Percentiles rank a stretch among this genome's conserved stretches.
Evolutionary conservation across 305 asterid species (phyloP).

Genomic region (Coffea humblotiana): DNA sequence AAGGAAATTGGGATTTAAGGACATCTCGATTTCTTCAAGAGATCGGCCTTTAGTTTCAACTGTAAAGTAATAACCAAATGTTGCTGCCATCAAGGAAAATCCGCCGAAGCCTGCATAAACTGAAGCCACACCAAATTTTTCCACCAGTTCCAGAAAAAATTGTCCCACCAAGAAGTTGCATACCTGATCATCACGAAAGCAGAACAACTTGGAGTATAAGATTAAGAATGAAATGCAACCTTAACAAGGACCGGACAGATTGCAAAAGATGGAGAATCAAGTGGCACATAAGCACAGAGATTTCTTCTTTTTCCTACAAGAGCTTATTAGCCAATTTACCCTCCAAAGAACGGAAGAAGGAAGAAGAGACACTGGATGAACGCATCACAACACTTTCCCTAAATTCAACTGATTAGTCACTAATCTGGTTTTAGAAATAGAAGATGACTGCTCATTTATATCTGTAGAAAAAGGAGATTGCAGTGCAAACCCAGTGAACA

Average conservation of each 20-base stretch:
- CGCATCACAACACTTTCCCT: not conserved
- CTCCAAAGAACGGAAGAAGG: not conserved
- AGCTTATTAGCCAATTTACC: not conserved
- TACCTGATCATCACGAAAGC: conserved; percentile 47
- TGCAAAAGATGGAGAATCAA: not conserved
- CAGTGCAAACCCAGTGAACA: conserved; percentile 75
- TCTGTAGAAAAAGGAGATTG: not conserved
- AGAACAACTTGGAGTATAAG: not conserved
- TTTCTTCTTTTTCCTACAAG: not conserved
- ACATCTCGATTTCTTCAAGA: conserved; percentile 75
- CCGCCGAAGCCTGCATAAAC: conserved; percentile 68
- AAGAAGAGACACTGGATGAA: not conserved
- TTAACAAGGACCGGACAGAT: not conserved
- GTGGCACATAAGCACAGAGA: not conserved
- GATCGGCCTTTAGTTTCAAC: conserved; percentile 77
- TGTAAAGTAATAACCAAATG: conserved; percentile 53
- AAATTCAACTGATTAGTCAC: not conserved
- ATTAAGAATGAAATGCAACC: not conserved
- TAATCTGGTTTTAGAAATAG: not conserved
- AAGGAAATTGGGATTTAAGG: conserved; percentile 32
- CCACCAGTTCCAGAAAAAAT: conserved; percentile 71
- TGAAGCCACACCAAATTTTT: conserved; percentile 59
- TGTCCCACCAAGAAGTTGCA: conserved; percentile 85
- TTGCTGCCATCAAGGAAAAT: conserved; percentile 66
- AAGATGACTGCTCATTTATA: not conserved